Evolutionary conservation across 176 grass and related monocot genomes (phyloP), one percentile per base, ranked within the genome.

Genomic region (Juncus inflexus): DNA sequence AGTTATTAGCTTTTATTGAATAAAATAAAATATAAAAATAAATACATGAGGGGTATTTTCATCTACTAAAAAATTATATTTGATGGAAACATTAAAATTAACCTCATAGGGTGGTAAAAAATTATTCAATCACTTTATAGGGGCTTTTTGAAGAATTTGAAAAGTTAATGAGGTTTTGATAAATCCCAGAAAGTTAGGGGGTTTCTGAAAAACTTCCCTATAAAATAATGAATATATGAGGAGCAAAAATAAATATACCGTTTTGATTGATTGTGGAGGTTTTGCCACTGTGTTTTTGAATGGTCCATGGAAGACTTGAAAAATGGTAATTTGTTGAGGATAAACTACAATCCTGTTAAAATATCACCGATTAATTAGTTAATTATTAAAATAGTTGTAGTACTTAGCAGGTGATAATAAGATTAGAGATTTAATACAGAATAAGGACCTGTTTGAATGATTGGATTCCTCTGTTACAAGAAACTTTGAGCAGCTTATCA

Each of bases 221-320:
- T 45, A 12, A 15, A 42, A 35, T 7, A 1, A n/a, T n/a, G n/a
- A n/a, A n/a, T n/a, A n/a, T n/a, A n/a, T n/a, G n/a, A n/a, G n/a
- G n/a, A 45, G 42, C 42, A 4, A 12, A 15, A 42, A 35, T 7
- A 1, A n/a, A 15, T 8, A 39, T 39, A 90, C 86, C 83, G 66
- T 42, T 40, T 8, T 28, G 9, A 38, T 61, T 47, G 5, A 73
- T 40, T 40, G 39, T 42, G 19, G 40, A 69, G 70, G 64, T 79
- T 45, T 69, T 40, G 64, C 50, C 51, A 36, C 62, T 40, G 6
- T 55, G 78, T 50, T 42, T 76, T 79, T 86, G 86, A 65, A 95
- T 81, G 37, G 45, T 81, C 78, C 75, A 84, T 13, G 90, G 90
- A 78, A 95, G 90, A 81, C 55, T 80, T 77, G 80, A 84, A 41